Evolutionary conservation across 495 filamentous ascomycete species (phyloP), one percentile per base, ranked within the genome.

Genomic region (Aspergillus cristatus): DNA sequence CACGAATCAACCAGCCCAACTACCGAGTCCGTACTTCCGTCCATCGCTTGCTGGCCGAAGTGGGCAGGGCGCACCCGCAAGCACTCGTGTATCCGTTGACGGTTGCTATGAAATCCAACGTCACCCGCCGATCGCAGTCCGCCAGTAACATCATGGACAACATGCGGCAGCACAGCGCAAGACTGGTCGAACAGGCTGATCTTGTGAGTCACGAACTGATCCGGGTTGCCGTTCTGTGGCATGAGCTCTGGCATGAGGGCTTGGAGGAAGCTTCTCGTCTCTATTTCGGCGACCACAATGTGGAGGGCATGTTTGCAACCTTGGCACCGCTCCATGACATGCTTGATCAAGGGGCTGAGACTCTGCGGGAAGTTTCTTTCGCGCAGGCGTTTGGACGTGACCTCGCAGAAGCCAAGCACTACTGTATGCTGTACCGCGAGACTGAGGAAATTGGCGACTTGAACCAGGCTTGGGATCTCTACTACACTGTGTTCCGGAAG

Each of bases 81-180:
- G 89, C 91, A n/a, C 58, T 99, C 15, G 93, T 99, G n/a, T 99
- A 96, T 53, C 88, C 91, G n/a, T 72, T 99, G 46, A 97, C 93
- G 0, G 93, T 99, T 7, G 88, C 93, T 11, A 94, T 95, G 78
- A 99, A 99, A 57, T 96, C 91, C 3, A 82, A 86, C 48, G 67
- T 76, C 26, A 74, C 79, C 28, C 74, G 84, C 31, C 78, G 91
- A 26, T 85, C 84, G 17, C 80, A 83, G 48, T 89, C 87, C 22
- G 91, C 93, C 10, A 75, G 71, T 13, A 76, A 84, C 38, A 93
- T 99, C 51, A 95, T 99, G 91, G 88, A 97, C 38, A 93, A 79
- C 48, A 93, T 99, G 87, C 82, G 88, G 10, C 81, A 90, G 40
- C 93, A 99, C 52, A 95, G 86, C 49, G 78, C 84, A n/a, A 85